Percentiles rank a stretch among this genome's conserved stretches.
Conservation (phyloP, 2,329 filamentous ascomycete species). For the Sclerotinia nivalis region DNA sequence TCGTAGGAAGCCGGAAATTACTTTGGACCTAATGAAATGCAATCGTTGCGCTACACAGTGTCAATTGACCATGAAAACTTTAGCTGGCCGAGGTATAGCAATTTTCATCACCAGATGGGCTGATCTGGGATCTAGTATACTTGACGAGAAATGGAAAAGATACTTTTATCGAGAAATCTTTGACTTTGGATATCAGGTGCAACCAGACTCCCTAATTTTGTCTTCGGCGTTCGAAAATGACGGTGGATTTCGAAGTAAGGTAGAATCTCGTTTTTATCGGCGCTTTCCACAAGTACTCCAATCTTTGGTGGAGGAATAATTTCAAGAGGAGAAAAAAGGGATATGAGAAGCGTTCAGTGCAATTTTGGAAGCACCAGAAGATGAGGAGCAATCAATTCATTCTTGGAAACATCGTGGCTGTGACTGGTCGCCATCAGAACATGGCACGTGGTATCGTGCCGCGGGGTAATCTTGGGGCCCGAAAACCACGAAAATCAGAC, state of each 20-base stretch:
- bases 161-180: neutral
- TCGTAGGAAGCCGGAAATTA: neutral
- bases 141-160: neutral
- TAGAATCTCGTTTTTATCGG: neutral
- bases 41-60: neutral
- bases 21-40: neutral
- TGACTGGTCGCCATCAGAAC: neutral
- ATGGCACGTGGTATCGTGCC: neutral
- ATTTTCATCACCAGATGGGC: neutral
- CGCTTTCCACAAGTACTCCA: neutral
- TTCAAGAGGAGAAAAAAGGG: too few relatives aligned
- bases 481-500: neutral
- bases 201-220: neutral
- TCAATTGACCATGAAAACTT: neutral
- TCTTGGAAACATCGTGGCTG: neutral
- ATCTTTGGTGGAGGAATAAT: too few relatives aligned
- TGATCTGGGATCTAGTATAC: neutral
- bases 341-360: too few relatives aligned
- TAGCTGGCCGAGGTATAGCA: neutral
- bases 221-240: neutral
- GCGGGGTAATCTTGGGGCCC: constrained; percentile 4
- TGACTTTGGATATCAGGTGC: neutral
- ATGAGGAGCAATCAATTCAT: neutral
- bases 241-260: neutral
- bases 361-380: too few relatives aligned